Evolutionary conservation across 768 basidiomycete genomes (phyloP).

Genomic region (Tulasnella calospora): DNA sequence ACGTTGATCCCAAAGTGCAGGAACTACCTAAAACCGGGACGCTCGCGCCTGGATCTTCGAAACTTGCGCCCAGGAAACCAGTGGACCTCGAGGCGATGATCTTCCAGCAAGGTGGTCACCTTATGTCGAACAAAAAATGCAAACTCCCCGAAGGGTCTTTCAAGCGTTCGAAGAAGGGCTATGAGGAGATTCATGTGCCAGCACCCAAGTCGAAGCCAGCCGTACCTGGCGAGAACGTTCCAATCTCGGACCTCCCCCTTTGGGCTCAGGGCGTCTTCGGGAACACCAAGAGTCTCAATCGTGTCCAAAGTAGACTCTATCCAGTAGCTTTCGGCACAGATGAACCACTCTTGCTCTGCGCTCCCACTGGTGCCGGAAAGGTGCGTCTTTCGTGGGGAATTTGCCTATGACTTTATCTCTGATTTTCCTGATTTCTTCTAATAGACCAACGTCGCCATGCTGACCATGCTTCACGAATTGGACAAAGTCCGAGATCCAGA

Average conservation of each 20-base stretch:
- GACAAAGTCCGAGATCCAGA: slow-evolving; percentile 78
- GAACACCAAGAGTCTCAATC: slow-evolving; percentile 72
- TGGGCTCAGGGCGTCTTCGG: slow-evolving; percentile 86
- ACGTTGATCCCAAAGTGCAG: slow-evolving; percentile 58
- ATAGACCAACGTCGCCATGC: slow-evolving; percentile 96
- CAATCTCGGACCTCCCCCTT: slow-evolving; percentile 63
- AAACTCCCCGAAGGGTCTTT: slow-evolving; percentile 97
- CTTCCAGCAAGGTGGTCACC: slow-evolving; percentile 92
- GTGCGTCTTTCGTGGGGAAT: slow-evolving; percentile 42
- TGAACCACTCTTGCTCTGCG: slow-evolving; percentile 91
- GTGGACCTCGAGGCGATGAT: slow-evolving; percentile 91
- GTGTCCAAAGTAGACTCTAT: slow-evolving; percentile 88
- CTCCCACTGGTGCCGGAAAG: slow-evolving; percentile 98
- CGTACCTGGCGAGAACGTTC: slow-evolving; percentile 58
- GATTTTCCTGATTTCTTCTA: background rate
- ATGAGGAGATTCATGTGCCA: slow-evolving; percentile 96
- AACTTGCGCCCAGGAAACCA: slow-evolving; percentile 74
- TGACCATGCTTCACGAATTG: slow-evolving; percentile 88
- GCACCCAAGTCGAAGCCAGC: slow-evolving; percentile 75
- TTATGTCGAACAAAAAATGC: slow-evolving; percentile 99
- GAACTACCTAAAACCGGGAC: slow-evolving; percentile 76
- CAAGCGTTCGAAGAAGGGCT: slow-evolving; percentile 93
- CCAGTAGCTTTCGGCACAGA: slow-evolving; percentile 92
- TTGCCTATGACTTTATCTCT: background rate
- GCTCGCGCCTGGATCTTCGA: slow-evolving; percentile 72